Base-by-base conservation (phyloP, 768 basidiomycete species). In the Chalciporus piperatus region DNA sequence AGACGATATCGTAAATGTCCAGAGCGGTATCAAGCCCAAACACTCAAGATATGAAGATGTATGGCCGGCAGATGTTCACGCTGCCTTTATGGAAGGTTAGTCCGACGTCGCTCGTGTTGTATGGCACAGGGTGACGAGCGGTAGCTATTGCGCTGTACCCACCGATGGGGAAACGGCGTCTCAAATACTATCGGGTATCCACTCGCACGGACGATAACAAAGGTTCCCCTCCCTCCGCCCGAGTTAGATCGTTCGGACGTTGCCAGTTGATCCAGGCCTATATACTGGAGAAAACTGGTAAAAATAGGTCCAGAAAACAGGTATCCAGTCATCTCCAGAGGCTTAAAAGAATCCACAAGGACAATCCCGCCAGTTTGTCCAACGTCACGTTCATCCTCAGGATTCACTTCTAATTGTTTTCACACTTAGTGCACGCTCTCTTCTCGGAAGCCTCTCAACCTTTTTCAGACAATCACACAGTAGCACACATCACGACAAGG, bases 261-360 rank as follows among this genome's bases (percentile, higher is more conserved):
- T 72, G 73, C 55, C 71, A 72, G 53, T 63, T 72, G 19, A 74
- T 72, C 30, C 71, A 74, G 27, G 69, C 70, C 1, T 72, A 74
- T 41, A 62, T 72, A 28, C 50, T 70, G 20, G 67, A 73, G 42
- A 72, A 70, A 52, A 72, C 71, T 13, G 71, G 71, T 13, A 72
- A 65, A 54, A 70, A 61, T 51, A 69, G 71, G 14, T 71, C 72
- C 33, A 60, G 71, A 50, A 72, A 72, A 56, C 71, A 72, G 50
- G 72, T 72, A 28, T 73, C 71, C 22, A 72, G 71, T 52, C 73
- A 74, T 35, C 62, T 72, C 41, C 71, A 72, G 56, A 57, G 73
- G 44, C 46, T 72, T 13, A 71, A 74, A 47, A 73, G 67, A 32
- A 62, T 62, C 11, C 59, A 70, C 12, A 68, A 63, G 40, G 57